Evolutionary conservation across 2,329 filamentous ascomycete species (phyloP).

Genomic region (Dactylellina cionopaga): DNA sequence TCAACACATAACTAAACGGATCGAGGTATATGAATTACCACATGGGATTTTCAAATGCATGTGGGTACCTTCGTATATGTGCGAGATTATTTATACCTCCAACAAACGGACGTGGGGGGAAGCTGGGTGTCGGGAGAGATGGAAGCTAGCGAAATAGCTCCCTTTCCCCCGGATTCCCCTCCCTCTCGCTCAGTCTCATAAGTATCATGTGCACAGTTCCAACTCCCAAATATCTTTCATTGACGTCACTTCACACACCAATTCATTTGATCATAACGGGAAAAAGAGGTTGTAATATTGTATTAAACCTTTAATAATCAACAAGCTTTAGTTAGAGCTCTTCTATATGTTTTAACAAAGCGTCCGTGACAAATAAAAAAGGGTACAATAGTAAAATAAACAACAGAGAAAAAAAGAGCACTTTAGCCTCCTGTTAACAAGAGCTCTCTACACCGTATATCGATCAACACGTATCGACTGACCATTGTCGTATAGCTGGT

Average conservation of each 20-base stretch:
- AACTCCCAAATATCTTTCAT: background rate
- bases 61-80: too few species aligned
- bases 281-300: slow-evolving; percentile 24
- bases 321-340: slow-evolving; percentile 35
- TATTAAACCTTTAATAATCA: slow-evolving; percentile 34
- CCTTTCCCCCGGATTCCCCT: slow-evolving; percentile 15
- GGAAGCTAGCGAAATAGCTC: slow-evolving; percentile 1
- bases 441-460: too few species aligned
- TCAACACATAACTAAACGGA: slow-evolving; percentile 5
- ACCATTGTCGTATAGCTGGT: too few species aligned
- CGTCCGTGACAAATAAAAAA: slow-evolving; percentile 23
- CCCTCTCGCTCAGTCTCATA: too few species aligned
- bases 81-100: background rate
- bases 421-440: too few species aligned
- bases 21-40: too few species aligned
- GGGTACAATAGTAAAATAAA: slow-evolving; percentile 15
- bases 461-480: background rate
- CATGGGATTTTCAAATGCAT: too few species aligned
- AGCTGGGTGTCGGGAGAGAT: background rate
- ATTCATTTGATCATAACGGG: slow-evolving; percentile 17
- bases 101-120: background rate
- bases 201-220: too few species aligned
- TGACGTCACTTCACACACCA: background rate
- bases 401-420: slow-evolving; percentile 30
- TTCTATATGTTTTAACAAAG: slow-evolving; percentile 44